Conservation (phyloP, 169 alveolate genomes). For the Miamiensis avidus region DNA sequence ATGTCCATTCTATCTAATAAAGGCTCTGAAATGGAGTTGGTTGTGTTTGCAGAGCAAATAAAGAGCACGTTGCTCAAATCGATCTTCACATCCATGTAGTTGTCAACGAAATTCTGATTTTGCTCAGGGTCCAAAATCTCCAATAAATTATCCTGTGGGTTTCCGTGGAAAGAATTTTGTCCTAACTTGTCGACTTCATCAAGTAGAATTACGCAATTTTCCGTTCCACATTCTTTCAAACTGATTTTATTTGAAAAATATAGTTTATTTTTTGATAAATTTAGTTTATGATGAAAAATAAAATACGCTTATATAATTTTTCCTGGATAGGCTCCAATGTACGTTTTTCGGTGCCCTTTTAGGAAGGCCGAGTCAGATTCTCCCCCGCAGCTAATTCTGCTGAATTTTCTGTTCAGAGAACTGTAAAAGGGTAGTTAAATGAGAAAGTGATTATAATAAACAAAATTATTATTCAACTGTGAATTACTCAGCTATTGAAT, state of each 20-base stretch:
- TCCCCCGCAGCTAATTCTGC: conserved; percentile 91
- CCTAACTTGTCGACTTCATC: conserved; percentile 95
- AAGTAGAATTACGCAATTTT: conserved; percentile 89
- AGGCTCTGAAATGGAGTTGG: conserved; percentile 89
- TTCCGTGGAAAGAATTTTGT: conserved; percentile 88
- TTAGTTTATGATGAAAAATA: conserved; percentile 39
- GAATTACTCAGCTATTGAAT: background rate
- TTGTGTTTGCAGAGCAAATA: conserved; percentile 93
- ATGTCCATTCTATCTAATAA: conserved; percentile 95
- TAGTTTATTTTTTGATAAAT: too few species aligned
- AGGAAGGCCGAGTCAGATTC: conserved; percentile 93
- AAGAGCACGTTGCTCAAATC: conserved; percentile 92
- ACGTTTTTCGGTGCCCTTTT: conserved; percentile 95
- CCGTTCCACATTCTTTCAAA: conserved; percentile 46
- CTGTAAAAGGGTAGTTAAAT: conserved; percentile 84
- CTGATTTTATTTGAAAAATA: background rate
- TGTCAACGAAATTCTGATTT: conserved; percentile 66
- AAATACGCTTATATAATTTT: conserved; percentile 78
- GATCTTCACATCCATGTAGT: conserved; percentile 74
- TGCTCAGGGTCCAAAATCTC: conserved; percentile 94
- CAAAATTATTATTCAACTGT: too few species aligned
- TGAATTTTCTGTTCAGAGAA: conserved; percentile 87
- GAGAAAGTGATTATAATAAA: too few species aligned
- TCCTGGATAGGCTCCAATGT: conserved; percentile 97
- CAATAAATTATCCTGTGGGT: conserved; percentile 91